phyloP scores from a whole-genome alignment of 495 filamentous ascomycete species.

The Penicillium arizonense region DNA sequence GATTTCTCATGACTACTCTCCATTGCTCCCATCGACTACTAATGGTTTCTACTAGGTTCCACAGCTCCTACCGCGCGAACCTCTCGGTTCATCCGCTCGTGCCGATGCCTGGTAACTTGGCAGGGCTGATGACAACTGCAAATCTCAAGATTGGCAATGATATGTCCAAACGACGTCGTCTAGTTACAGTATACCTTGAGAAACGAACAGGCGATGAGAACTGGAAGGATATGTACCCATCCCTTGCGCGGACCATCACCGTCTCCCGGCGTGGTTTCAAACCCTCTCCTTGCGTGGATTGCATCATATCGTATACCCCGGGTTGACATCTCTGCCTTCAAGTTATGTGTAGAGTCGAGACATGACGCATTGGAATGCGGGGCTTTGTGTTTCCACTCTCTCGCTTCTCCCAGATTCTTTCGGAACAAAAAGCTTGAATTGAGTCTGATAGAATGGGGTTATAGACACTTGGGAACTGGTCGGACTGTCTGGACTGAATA shows the following conservation, averaged over 20 bases:
- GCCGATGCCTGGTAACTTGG: slow-evolving; percentile 6
- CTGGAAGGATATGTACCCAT: slow-evolving; percentile 23
- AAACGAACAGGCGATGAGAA: background rate
- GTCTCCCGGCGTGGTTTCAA: slow-evolving; percentile 5
- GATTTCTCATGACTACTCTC: too few species aligned
- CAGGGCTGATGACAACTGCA: background rate
- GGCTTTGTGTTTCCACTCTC: slow-evolving; percentile 22
- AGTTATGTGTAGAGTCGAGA: background rate
- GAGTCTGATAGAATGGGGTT: background rate
- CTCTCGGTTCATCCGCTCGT: slow-evolving; percentile 11
- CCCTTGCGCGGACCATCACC: slow-evolving; percentile 22
- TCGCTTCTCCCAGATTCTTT: slow-evolving; percentile 2
- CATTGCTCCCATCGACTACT: background rate
- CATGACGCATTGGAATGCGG: slow-evolving; percentile 21
- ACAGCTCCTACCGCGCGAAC: background rate
- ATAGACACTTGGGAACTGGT: too few species aligned
- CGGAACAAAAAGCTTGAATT: background rate
- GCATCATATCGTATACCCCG: slow-evolving; percentile 13
- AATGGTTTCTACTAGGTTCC: background rate
- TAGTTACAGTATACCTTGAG: background rate
- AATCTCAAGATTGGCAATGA: background rate
- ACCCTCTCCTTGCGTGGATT: slow-evolving; percentile 18
- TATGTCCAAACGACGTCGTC: background rate
- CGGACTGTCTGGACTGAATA: too few species aligned
- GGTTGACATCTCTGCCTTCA: background rate